Evolutionary conservation across 2,329 filamentous ascomycete species (phyloP).

Genomic region (Stylonectria norvegica): DNA sequence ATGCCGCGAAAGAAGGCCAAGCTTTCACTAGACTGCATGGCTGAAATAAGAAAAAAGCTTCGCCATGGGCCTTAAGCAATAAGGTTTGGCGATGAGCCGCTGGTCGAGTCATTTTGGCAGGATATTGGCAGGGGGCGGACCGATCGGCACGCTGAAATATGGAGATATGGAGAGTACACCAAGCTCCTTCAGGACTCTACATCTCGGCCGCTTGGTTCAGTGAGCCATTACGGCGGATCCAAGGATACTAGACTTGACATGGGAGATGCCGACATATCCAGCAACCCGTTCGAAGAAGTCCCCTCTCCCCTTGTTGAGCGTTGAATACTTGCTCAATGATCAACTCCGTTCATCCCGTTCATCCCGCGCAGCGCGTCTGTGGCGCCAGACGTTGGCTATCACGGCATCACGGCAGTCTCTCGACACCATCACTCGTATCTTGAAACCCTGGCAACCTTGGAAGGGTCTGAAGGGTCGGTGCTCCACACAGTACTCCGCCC

Average conservation of each 20-base stretch:
- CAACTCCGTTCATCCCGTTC: no score
- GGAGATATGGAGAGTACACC: no score
- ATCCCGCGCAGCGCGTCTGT: no score
- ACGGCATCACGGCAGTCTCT: no score
- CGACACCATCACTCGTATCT: no score
- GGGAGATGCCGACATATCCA: constrained; percentile 29
- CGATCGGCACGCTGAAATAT: constrained; percentile 28
- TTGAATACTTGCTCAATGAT: no score
- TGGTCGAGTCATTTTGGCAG: constrained; percentile 14
- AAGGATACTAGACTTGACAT: constrained; percentile 5
- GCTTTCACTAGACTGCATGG: constrained; percentile 28
- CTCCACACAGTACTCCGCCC: no score
- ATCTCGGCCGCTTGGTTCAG: background rate
- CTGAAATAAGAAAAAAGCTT: constrained; percentile 27
- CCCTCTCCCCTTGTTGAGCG: no score
- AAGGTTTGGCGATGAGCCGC: constrained; percentile 17
- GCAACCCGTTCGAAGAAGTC: no score
- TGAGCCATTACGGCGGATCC: background rate
- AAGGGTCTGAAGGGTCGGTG: no score
- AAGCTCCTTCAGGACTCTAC: background rate
- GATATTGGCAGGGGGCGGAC: constrained; percentile 20
- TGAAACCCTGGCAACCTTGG: no score
- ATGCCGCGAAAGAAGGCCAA: constrained; percentile 28
- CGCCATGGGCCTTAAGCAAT: constrained; percentile 13
- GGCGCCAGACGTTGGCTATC: no score